Conservation (phyloP, 1,284 basidiomycete genomes). For the Mycosarcoma mackinlayi region DNA sequence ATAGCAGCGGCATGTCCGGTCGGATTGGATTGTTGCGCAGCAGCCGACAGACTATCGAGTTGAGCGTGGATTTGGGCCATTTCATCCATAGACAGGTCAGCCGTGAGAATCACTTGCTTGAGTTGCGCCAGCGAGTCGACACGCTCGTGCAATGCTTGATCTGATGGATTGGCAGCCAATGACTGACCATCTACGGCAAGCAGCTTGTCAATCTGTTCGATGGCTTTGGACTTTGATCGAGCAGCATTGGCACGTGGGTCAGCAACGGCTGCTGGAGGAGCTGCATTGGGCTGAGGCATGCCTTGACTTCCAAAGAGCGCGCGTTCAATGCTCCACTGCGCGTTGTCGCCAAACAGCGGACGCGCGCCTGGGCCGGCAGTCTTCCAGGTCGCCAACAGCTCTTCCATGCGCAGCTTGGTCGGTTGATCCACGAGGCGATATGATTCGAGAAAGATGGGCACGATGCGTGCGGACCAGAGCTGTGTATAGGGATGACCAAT, state of each 20-base stretch:
- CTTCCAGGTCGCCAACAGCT: conserved; percentile 65
- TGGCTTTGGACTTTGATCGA: conserved; percentile 43
- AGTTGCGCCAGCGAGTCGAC: conserved; percentile 72
- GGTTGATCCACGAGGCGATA: conserved; percentile 66
- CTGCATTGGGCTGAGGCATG: conserved; percentile 33
- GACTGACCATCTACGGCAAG: conserved; percentile 54
- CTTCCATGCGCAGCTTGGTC: conserved; percentile 64
- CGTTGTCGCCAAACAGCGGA: conserved; percentile 60
- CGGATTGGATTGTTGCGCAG: conserved; percentile 19
- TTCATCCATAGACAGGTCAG: conserved; percentile 82
- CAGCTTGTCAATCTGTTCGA: conserved; percentile 60
- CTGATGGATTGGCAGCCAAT: conserved; percentile 44
- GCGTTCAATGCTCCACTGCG: conserved; percentile 63
- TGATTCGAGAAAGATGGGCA: conserved; percentile 63
- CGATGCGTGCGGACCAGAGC: conserved; percentile 60
- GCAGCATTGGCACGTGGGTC: conserved; percentile 26
- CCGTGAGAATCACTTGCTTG: conserved; percentile 77
- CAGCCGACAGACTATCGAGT: conserved; percentile 75
- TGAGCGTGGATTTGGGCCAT: conserved; percentile 82
- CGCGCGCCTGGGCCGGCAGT: conserved; percentile 49
- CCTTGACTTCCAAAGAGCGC: conserved; percentile 60
- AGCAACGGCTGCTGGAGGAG: conserved; percentile 17
- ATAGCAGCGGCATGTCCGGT: conserved; percentile 59
- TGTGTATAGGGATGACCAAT: conserved; percentile 63
- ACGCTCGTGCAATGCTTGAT: conserved; percentile 37